Conservation (phyloP, 176 grass and related monocot species). For the Luzula sylvatica region DNA sequence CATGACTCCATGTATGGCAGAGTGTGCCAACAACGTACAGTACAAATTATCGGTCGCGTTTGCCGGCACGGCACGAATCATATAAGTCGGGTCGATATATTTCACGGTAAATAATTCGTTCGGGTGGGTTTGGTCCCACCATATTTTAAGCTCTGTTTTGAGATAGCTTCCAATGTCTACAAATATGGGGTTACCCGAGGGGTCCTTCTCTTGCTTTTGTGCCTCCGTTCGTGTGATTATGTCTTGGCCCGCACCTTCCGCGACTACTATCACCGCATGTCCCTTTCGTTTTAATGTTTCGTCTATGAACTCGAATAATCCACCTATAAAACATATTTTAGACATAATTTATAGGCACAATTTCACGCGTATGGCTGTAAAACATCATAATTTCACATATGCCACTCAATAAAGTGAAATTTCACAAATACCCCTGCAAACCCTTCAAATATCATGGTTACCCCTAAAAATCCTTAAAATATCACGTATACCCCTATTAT, state of each 20-base stretch:
- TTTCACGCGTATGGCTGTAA: too few relatives aligned
- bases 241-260: constrained; percentile 81
- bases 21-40: constrained; percentile 79
- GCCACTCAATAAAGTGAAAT: too few relatives aligned
- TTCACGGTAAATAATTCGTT: constrained; percentile 73
- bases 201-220: constrained; percentile 49
- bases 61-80: constrained; percentile 70
- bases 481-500: too few relatives aligned
- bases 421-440: too few relatives aligned
- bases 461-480: too few relatives aligned
- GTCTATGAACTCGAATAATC: constrained; percentile 64
- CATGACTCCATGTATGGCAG: constrained; percentile 68
- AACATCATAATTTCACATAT: too few relatives aligned
- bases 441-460: too few relatives aligned
- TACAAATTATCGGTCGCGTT: constrained; percentile 79
- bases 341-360: too few relatives aligned
- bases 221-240: constrained; percentile 42
- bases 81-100: constrained; percentile 91
- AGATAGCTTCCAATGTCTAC: constrained; percentile 58
- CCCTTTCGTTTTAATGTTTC: constrained; percentile 53
- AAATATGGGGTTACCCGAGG: constrained; percentile 64
- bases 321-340: constrained; percentile 18
- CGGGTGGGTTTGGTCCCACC: constrained; percentile 62
- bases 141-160: constrained; percentile 55
- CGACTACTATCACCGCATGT: constrained; percentile 66